Evolutionary conservation across 1,284 basidiomycete species (phyloP).

Genomic region (Naganishia sp.): DNA sequence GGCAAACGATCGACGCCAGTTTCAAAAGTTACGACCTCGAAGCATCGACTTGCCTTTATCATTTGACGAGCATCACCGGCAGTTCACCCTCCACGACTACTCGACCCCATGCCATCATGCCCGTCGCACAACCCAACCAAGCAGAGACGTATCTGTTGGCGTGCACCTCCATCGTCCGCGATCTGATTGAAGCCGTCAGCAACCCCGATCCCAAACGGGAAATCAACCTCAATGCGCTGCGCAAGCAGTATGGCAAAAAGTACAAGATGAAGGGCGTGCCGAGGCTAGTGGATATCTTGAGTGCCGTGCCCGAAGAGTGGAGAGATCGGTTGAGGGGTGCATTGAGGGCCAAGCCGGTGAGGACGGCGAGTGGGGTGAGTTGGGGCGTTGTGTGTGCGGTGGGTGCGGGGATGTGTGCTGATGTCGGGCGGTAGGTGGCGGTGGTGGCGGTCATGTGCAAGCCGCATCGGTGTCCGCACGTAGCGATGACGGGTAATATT

Average conservation of each 20-base stretch:
- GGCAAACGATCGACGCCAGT: too few species aligned
- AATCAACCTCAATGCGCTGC: constrained; percentile 79
- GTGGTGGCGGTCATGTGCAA: constrained; percentile 99
- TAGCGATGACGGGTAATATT: constrained; percentile 99
- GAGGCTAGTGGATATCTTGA: constrained; percentile 94
- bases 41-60: too few species aligned
- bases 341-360: constrained; percentile 88
- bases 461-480: constrained; percentile 98
- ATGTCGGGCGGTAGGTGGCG: constrained; percentile 67
- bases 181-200: constrained; percentile 69
- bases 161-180: constrained; percentile 90
- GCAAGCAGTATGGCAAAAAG: constrained; percentile 86
- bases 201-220: constrained; percentile 36
- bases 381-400: neutral
- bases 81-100: too few species aligned
- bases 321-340: constrained; percentile 88
- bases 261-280: constrained; percentile 83
- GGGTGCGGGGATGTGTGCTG: neutral
- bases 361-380: constrained; percentile 93
- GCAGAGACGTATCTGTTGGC: constrained; percentile 87
- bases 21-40: too few species aligned
- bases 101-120: constrained; percentile 31
- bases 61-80: too few species aligned
- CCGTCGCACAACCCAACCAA: constrained; percentile 56
- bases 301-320: constrained; percentile 96